A percentile compares a stretch with the other conserved stretches of the same genome.
Evolutionary conservation across 2,329 filamentous ascomycete genomes (phyloP).

Genomic region (Pseudohalonectria lignicola): DNA sequence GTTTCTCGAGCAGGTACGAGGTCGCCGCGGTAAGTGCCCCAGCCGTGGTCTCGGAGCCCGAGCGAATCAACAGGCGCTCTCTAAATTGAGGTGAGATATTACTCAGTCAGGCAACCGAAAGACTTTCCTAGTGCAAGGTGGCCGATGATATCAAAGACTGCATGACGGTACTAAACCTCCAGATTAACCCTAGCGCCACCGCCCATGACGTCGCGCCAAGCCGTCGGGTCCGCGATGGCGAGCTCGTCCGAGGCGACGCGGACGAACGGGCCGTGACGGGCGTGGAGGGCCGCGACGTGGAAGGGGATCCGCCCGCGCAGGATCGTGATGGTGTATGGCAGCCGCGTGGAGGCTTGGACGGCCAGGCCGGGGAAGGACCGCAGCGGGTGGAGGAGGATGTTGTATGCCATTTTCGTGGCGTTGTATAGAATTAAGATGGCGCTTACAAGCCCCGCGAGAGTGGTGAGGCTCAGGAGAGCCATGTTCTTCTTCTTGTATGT

Average conservation of each 20-base stretch:
- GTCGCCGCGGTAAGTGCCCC: background rate
- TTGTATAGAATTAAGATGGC: too few relatives aligned
- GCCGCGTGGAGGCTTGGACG: slow-evolving; percentile 11
- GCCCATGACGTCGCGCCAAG: slow-evolving; percentile 26
- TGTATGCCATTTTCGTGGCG: slow-evolving; percentile 11
- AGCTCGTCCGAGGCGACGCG: slow-evolving; percentile 29
- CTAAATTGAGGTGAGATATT: background rate
- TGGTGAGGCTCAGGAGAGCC: too few relatives aligned
- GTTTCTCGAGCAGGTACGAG: background rate
- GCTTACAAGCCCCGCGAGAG: too few relatives aligned
- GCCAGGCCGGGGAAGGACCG: slow-evolving; percentile 17
- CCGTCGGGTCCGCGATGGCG: slow-evolving; percentile 20
- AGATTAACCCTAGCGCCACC: background rate
- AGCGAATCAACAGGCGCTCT: background rate
- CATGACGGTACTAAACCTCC: background rate
- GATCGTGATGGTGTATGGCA: background rate
- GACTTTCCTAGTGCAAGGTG: background rate
- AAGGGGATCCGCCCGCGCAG: slow-evolving; percentile 6
- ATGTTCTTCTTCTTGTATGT: too few relatives aligned
- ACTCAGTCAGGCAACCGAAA: background rate
- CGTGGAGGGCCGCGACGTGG: slow-evolving; percentile 7
- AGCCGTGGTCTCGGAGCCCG: background rate
- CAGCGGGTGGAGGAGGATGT: slow-evolving; percentile 22
- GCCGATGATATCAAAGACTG: background rate
- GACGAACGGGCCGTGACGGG: slow-evolving; percentile 24